Base-by-base conservation (phyloP, 2,329 filamentous ascomycete species). In the Penicillium sp. region DNA sequence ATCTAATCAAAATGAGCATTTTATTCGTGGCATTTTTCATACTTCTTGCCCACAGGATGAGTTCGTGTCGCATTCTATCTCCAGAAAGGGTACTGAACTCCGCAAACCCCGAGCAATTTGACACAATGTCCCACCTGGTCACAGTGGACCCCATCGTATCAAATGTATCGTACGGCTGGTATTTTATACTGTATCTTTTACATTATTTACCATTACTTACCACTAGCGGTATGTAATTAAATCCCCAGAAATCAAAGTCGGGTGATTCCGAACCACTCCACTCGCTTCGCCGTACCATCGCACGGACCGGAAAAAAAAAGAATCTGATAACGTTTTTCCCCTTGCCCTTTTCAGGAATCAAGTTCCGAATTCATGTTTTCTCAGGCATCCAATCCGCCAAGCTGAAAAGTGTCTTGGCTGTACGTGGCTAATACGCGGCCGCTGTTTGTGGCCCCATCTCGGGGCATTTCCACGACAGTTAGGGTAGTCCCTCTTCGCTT, bases 281-380 rank as follows among this genome's bases (percentile, higher is more conserved):
- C 40, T 14, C 16, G 24, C 19, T 16, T 40, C 39, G 16, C 9
- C 21, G 16, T 19, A 42, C 24, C 42, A 19, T 31, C 42, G 42
- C 42, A 45, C 42, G 42, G 42, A 45, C 42, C 42, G 39, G 39
- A 43, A 21, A n/a, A 45, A n/a, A 45, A 45, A 45, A 45, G 42
- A 45, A 45, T 45, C 42, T 45, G 42, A 45, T 45, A 45, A 45
- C 42, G 31, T 31, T 45, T 24, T 21, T n/a, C n/a, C 7, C 21
- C 42, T 45, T n/a, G n/a, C 16, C 42, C 13, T 45, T 31, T 45
- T 29, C 23, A 9, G 42, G 26, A 6, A 14, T 14, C 11, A 19
- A 26, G n/a, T 26, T 19, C 42, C 42, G 26, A 45, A 14, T 14
- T 10, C 1, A 3, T 19, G 9, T 3, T 16, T 45, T 26, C 26